Conservation (phyloP, 192 early-diverging fungal species). For the Mortierella alpina region DNA sequence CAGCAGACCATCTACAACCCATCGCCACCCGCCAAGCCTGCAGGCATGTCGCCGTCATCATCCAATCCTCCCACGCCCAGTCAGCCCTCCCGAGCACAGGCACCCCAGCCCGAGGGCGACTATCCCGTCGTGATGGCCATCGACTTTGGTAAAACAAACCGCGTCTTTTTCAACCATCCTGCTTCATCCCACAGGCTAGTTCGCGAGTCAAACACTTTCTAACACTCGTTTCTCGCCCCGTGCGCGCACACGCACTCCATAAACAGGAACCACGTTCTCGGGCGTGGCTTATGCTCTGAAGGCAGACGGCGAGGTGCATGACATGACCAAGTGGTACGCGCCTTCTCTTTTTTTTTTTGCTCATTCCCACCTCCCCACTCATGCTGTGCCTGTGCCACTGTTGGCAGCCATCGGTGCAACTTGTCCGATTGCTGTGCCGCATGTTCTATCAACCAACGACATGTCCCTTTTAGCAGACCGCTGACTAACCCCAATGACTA, state of each 20-base stretch:
- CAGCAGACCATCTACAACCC: constrained; percentile 38
- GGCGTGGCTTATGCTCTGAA: constrained; percentile 61
- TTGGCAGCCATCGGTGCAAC: no score
- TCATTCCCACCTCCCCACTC: neutral
- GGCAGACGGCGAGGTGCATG: constrained; percentile 58
- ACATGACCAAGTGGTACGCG: constrained; percentile 60
- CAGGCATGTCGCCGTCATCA: neutral
- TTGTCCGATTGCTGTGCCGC: no score
- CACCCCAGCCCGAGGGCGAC: constrained; percentile 33
- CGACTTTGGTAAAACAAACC: constrained; percentile 50
- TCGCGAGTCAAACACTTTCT: constrained; percentile 10
- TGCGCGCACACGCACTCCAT: constrained; percentile 25
- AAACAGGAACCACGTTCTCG: constrained; percentile 56
- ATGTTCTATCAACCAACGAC: neutral
- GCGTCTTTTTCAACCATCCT: neutral
- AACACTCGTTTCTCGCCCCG: neutral
- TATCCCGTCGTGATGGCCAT: constrained; percentile 58
- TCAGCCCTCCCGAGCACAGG: constrained; percentile 12
- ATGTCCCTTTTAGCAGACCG: neutral
- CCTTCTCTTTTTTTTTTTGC: neutral
- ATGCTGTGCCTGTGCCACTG: no score
- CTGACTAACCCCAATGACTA: neutral
- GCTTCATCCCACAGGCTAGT: constrained; percentile 2
- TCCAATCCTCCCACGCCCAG: constrained; percentile 8
- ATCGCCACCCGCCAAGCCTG: constrained; percentile 4